These are phyloP conservation scores for Phytophthora citrophthora DNA, from an alignment of 352 stramenopile species.

Conservation along the genomic window DNA sequence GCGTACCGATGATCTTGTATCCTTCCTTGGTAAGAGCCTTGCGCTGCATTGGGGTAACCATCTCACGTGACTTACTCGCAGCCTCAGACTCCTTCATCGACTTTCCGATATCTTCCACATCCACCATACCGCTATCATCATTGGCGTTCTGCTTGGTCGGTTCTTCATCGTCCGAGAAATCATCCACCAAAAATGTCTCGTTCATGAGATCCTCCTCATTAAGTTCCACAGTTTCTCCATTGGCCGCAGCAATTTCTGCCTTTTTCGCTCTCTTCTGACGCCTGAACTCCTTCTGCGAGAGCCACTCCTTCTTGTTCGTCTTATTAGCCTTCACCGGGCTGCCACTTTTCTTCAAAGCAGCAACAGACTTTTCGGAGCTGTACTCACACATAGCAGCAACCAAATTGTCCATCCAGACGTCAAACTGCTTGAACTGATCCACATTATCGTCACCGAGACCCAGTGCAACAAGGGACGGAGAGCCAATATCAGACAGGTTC, in stretches of 20 bases:
- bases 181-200: slow-evolving; percentile 74
- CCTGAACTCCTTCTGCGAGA: slow-evolving; percentile 86
- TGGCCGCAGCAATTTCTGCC: slow-evolving; percentile 49
- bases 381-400: slow-evolving; percentile 81
- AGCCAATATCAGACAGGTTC: slow-evolving; percentile 70
- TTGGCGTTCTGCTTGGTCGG: slow-evolving; percentile 36
- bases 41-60: slow-evolving; percentile 96
- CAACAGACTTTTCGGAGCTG: slow-evolving; percentile 47
- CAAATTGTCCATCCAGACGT: slow-evolving; percentile 82
- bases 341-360: slow-evolving; percentile 18
- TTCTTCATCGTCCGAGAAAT: slow-evolving; percentile 77
- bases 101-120: slow-evolving; percentile 89
- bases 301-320: slow-evolving; percentile 51
- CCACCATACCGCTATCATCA: slow-evolving; percentile 65
- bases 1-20: slow-evolving; percentile 98
- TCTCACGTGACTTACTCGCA: slow-evolving; percentile 82
- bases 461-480: slow-evolving; percentile 59
- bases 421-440: slow-evolving; percentile 84
- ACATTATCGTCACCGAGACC: slow-evolving; percentile 85
- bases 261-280: slow-evolving; percentile 86
- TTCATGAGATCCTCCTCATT: slow-evolving; percentile 90
- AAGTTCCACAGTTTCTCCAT: slow-evolving; percentile 62
- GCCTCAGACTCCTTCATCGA: slow-evolving; percentile 88
- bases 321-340: slow-evolving; percentile 18
- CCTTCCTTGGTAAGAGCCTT: slow-evolving; percentile 97